Percentiles rank a stretch among this genome's conserved stretches.
These are phyloP conservation scores for Sordariomycetes sp. DNA, from an alignment of 2,329 filamentous ascomycete genomes.

Conservation along the genomic window DNA sequence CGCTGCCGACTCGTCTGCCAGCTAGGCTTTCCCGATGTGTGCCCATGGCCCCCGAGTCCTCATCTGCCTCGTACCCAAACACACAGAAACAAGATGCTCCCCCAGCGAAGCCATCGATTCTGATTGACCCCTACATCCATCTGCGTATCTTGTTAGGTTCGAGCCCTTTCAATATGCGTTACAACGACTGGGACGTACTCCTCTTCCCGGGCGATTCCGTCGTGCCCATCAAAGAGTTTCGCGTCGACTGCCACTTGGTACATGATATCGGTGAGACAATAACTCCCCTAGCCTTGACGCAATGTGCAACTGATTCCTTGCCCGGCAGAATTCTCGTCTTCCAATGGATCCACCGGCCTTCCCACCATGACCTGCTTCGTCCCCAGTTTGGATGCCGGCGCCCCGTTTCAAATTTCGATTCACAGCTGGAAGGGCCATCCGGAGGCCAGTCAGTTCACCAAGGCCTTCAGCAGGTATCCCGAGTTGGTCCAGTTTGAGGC, in stretches of 20 bases:
- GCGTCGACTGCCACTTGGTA: slow-evolving; percentile 62
- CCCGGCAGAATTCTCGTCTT: slow-evolving; percentile 36
- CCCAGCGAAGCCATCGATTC: background rate
- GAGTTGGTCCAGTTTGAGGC: slow-evolving; percentile 50
- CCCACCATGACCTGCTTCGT: slow-evolving; percentile 61
- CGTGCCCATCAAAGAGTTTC: slow-evolving; percentile 70
- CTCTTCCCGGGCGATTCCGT: slow-evolving; percentile 58
- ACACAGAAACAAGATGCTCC: background rate
- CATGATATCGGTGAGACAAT: slow-evolving; percentile 27
- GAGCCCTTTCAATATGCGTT: slow-evolving; percentile 49
- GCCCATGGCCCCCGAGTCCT: background rate
- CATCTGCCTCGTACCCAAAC: background rate
- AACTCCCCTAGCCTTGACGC: background rate
- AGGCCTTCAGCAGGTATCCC: slow-evolving; percentile 38
- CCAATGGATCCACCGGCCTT: slow-evolving; percentile 33
- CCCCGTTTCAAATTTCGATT: slow-evolving; percentile 58
- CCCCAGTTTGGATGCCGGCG: slow-evolving; percentile 44
- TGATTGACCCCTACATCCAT: background rate
- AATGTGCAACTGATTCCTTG: background rate
- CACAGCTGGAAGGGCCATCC: slow-evolving; percentile 58
- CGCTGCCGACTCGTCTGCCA: background rate
- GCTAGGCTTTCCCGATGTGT: background rate
- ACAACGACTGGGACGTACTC: slow-evolving; percentile 76
- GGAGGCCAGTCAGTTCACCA: slow-evolving; percentile 39
- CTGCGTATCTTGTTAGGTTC: background rate